phyloP scores from a whole-genome alignment of 129 eudicot genomes.

The Rutidosis leptorrhynchoides region DNA sequence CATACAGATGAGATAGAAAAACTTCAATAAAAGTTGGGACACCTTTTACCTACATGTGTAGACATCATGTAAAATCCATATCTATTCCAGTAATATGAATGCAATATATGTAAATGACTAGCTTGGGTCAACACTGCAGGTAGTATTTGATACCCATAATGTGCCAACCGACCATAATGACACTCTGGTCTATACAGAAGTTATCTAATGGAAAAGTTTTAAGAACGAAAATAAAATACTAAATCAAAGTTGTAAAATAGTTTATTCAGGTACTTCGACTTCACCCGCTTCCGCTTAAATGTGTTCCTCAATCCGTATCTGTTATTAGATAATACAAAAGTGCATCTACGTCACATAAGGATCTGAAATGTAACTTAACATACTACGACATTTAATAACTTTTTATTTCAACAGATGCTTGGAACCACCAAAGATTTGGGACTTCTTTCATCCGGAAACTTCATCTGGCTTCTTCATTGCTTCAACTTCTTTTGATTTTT shows the following conservation, averaged over 20 bases:
- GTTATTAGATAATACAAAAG: constrained; percentile 30
- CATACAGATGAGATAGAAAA: too few species aligned
- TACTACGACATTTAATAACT: constrained; percentile 29
- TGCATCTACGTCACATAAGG: constrained; percentile 20
- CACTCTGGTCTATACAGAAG: too few species aligned
- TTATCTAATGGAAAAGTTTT: neutral
- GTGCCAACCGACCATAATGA: neutral
- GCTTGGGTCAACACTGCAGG: too few species aligned
- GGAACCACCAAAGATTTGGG: constrained; percentile 9
- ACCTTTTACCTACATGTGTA: neutral
- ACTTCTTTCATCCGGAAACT: constrained; percentile 34
- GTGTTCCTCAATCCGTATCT: constrained; percentile 20
- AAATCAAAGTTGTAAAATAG: constrained; percentile 13
- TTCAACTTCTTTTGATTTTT: constrained; percentile 41
- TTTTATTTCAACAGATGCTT: constrained; percentile 16
- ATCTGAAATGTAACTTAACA: constrained; percentile 23
- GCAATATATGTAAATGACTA: too few species aligned
- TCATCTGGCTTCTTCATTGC: constrained; percentile 35
- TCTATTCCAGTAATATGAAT: too few species aligned
- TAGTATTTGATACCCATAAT: too few species aligned
- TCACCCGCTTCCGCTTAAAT: constrained; percentile 16
- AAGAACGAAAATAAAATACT: neutral
- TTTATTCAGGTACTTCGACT: constrained; percentile 13
- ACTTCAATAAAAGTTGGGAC: too few species aligned
- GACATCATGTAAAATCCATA: too few species aligned